These are phyloP conservation scores for Alternaria ventricosa DNA, from an alignment of 2,329 filamentous ascomycete genomes.

Conservation along the genomic window DNA sequence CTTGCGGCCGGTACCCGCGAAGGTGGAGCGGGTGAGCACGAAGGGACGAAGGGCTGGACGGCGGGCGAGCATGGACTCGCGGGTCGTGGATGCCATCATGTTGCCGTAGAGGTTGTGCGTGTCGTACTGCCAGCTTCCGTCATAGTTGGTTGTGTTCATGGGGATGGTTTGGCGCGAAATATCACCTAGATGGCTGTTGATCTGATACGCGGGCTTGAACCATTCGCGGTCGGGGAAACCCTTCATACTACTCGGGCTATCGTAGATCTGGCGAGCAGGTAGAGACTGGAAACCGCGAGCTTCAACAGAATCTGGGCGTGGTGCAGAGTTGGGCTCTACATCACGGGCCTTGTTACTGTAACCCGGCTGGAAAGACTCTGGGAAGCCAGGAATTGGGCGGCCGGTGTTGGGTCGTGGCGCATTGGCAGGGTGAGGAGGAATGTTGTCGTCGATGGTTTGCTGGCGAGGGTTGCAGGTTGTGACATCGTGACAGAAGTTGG, in stretches of 20 bases:
- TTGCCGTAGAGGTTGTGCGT: slow-evolving; percentile 79
- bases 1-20: slow-evolving; percentile 70
- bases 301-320: background rate
- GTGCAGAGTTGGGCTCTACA: background rate
- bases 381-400: slow-evolving; percentile 71
- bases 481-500: slow-evolving; percentile 49
- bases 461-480: slow-evolving; percentile 53
- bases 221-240: slow-evolving; percentile 70
- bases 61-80: slow-evolving; percentile 69
- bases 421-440: slow-evolving; percentile 62
- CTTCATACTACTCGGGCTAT: slow-evolving; percentile 50
- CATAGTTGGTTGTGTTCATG: slow-evolving; percentile 71
- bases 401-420: slow-evolving; percentile 66
- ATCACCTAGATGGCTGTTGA: slow-evolving; percentile 65
- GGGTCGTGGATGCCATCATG: slow-evolving; percentile 73
- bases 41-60: slow-evolving; percentile 70
- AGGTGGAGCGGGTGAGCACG: slow-evolving; percentile 78
- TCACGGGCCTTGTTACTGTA: slow-evolving; percentile 9
- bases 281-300: background rate
- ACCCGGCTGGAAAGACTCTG: slow-evolving; percentile 68
- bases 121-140: slow-evolving; percentile 73
- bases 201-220: slow-evolving; percentile 69
- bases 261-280: slow-evolving; percentile 22
- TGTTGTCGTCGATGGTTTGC: slow-evolving; percentile 50
- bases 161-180: slow-evolving; percentile 61